phyloP scores from a whole-genome alignment of 192 early-diverging fungal species.

The Coemansia sp. region DNA sequence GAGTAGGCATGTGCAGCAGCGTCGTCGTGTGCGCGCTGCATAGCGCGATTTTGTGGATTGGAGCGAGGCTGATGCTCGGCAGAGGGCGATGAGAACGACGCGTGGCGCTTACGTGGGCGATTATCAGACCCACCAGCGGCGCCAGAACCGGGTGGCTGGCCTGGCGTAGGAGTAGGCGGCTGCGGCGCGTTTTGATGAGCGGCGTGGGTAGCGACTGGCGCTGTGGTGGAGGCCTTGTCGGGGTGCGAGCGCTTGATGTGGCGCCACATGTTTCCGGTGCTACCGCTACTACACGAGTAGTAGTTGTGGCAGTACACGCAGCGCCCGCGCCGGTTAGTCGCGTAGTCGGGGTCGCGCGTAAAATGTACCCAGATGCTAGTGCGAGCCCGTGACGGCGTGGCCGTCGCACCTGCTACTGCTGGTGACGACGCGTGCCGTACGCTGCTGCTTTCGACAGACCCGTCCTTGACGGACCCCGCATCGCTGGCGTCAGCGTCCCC shows the following conservation, averaged over 20 bases:
- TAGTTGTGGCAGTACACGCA: slow-evolving; percentile 58
- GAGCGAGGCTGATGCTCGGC: slow-evolving; percentile 22
- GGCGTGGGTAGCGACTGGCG: slow-evolving; percentile 46
- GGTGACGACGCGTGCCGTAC: slow-evolving; percentile 36
- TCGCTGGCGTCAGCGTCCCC: slow-evolving; percentile 38
- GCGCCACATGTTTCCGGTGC: slow-evolving; percentile 56
- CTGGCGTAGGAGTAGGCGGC: slow-evolving; percentile 3
- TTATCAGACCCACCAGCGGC: slow-evolving; percentile 7
- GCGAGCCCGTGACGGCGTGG: slow-evolving; percentile 43
- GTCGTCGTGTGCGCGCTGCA: slow-evolving; percentile 6
- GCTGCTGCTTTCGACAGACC: slow-evolving; percentile 42
- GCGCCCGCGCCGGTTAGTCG: slow-evolving; percentile 53
- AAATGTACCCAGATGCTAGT: slow-evolving; percentile 55
- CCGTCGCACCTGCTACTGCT: slow-evolving; percentile 7
- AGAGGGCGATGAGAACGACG: slow-evolving; percentile 44
- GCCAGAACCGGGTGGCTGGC: not conserved
- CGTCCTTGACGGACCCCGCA: slow-evolving; percentile 33
- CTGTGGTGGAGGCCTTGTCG: slow-evolving; percentile 44
- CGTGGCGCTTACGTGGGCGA: slow-evolving; percentile 51
- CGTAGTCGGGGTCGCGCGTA: slow-evolving; percentile 51
- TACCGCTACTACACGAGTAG: slow-evolving; percentile 55
- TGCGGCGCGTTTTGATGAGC: slow-evolving; percentile 14
- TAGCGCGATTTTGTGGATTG: not conserved
- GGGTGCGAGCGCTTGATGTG: slow-evolving; percentile 55
- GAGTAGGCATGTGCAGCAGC: slow-evolving; percentile 5